phyloP scores from a whole-genome alignment of 768 basidiomycete species.

The Hericium erinaceus region DNA sequence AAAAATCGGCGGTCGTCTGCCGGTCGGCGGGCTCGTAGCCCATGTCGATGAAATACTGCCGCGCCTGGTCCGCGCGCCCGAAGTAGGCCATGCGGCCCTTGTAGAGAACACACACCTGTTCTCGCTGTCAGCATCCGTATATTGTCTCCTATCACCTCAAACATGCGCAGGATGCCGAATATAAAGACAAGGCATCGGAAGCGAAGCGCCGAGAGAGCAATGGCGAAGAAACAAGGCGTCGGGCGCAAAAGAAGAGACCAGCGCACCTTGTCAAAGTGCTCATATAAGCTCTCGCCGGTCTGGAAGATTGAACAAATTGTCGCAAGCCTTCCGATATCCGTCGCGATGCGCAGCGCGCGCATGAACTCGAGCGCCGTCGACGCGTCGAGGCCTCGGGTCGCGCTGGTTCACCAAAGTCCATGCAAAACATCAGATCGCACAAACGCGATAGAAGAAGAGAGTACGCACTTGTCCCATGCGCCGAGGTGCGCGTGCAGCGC shows the following conservation, averaged over 20 bases:
- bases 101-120: conserved; percentile 74
- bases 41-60: conserved; percentile 65
- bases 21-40: conserved; percentile 29
- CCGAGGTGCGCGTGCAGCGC: conserved; percentile 52
- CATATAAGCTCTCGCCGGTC: conserved; percentile 59
- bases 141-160: background rate
- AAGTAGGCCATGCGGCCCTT: conserved; percentile 70
- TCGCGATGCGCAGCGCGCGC: conserved; percentile 45
- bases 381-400: conserved; percentile 42
- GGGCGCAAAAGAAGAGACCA: background rate
- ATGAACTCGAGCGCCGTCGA: conserved; percentile 54
- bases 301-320: conserved; percentile 81
- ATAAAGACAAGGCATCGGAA: too few relatives aligned
- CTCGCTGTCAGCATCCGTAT: background rate
- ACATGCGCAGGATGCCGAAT: too few relatives aligned
- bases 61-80: conserved; percentile 55
- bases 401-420: conserved; percentile 19
- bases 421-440: background rate
- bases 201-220: too few relatives aligned
- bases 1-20: conserved; percentile 36
- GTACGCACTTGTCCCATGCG: conserved; percentile 72
- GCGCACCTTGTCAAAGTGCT: conserved; percentile 64
- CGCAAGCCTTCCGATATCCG: conserved; percentile 34
- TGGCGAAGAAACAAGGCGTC: too few relatives aligned
- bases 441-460: too few relatives aligned